phyloP scores from a whole-genome alignment of 768 basidiomycete genomes.

The Xerocomellus intermedius region DNA sequence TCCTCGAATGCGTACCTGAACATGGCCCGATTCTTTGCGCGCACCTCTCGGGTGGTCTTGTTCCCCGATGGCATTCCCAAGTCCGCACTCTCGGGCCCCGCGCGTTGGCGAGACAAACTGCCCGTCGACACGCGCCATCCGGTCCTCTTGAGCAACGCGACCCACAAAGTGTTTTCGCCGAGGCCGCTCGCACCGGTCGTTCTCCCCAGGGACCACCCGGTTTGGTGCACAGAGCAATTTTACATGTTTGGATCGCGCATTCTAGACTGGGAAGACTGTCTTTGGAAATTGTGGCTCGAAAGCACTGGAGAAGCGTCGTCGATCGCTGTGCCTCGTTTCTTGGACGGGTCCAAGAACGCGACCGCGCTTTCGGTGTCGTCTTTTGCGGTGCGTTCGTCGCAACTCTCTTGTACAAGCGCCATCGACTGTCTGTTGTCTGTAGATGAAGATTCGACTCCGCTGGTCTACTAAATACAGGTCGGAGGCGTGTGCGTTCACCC shows the following conservation, averaged over 20 bases:
- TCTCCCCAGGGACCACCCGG: slow-evolving; percentile 40
- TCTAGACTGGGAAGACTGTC: slow-evolving; percentile 61
- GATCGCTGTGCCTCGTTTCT: slow-evolving; percentile 12
- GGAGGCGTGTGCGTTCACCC: slow-evolving; percentile 52
- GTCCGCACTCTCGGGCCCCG: slow-evolving; percentile 15
- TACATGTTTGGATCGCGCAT: slow-evolving; percentile 44
- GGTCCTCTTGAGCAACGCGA: slow-evolving; percentile 29
- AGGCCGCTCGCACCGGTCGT: slow-evolving; percentile 46
- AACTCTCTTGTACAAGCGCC: background rate
- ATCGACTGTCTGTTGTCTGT: background rate
- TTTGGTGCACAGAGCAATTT: slow-evolving; percentile 64
- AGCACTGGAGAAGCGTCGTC: slow-evolving; percentile 42
- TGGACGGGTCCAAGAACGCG: slow-evolving; percentile 5
- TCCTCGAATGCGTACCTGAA: slow-evolving; percentile 59
- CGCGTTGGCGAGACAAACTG: slow-evolving; percentile 16
- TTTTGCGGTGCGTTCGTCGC: slow-evolving; percentile 16
- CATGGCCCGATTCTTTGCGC: slow-evolving; percentile 59
- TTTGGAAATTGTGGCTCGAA: slow-evolving; percentile 64
- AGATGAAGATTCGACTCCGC: slow-evolving; percentile 44
- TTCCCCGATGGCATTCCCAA: slow-evolving; percentile 47
- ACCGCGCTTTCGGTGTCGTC: slow-evolving; percentile 14
- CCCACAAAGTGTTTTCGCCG: slow-evolving; percentile 38
- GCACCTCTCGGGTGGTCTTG: slow-evolving; percentile 45
- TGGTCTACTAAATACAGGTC: slow-evolving; percentile 47
- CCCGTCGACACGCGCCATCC: slow-evolving; percentile 18